phyloP scores from a whole-genome alignment of 257 asterid genomes.

The Oldenlandia corymbosa region DNA sequence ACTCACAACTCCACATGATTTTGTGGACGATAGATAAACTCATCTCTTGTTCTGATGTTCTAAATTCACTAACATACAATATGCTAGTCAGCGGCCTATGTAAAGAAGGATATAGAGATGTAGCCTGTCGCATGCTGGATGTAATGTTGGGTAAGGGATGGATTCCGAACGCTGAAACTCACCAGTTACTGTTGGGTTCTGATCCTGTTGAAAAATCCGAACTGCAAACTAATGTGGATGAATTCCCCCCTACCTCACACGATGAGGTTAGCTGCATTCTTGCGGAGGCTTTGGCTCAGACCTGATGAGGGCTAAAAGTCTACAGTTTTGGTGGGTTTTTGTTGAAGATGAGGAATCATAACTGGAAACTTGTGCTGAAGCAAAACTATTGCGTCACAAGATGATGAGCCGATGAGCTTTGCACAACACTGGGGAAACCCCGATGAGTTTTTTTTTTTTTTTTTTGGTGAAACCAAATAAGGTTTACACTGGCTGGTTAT shows the following conservation, averaged over 20 bases:
- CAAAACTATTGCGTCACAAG: neutral
- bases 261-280: conserved; percentile 63
- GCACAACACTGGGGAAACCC: no score
- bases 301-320: neutral
- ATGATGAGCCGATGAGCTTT: no score
- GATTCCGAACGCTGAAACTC: conserved; percentile 64
- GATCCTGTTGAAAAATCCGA: conserved; percentile 19
- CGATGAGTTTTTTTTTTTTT: no score
- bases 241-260: conserved; percentile 15
- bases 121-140: conserved; percentile 52
- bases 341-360: neutral
- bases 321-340: neutral
- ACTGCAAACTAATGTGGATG: conserved; percentile 5
- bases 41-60: conserved; percentile 25
- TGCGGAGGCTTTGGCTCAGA: conserved; percentile 47
- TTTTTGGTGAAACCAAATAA: no score
- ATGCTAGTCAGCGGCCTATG: conserved; percentile 56
- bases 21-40: conserved; percentile 36
- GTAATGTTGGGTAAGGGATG: conserved; percentile 74
- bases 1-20: conserved; percentile 43
- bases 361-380: neutral
- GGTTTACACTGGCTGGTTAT: no score
- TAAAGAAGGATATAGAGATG: conserved; percentile 58
- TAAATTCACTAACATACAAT: conserved; percentile 42
- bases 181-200: conserved; percentile 55